These are phyloP conservation scores for Coccomyxa subellipsoidea DNA, from an alignment of 163 green algal genomes.

Conservation along the genomic window DNA sequence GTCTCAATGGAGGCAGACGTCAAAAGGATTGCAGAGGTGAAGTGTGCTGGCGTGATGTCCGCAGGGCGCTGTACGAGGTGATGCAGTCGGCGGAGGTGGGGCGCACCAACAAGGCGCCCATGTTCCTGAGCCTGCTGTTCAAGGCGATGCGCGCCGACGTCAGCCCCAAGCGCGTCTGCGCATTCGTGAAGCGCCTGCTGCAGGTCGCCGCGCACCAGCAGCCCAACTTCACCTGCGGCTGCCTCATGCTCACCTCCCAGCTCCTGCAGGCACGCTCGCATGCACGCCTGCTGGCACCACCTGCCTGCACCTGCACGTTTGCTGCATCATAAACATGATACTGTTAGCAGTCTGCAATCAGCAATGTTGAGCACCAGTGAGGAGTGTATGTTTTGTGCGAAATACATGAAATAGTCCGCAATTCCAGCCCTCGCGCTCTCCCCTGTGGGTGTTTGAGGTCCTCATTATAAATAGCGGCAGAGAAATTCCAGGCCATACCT, in stretches of 20 bases:
- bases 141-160: slow-evolving; percentile 72
- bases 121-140: slow-evolving; percentile 66
- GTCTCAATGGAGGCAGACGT: background rate
- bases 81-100: slow-evolving; percentile 67
- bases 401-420: no score
- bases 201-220: slow-evolving; percentile 44
- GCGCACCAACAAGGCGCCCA: slow-evolving; percentile 48
- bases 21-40: background rate
- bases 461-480: background rate
- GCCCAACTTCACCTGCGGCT: slow-evolving; percentile 81
- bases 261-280: slow-evolving; percentile 45
- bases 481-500: background rate
- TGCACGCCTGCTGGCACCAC: background rate
- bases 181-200: slow-evolving; percentile 92
- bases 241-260: slow-evolving; percentile 85
- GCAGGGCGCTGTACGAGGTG: slow-evolving; percentile 85
- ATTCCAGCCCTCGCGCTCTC: slow-evolving; percentile 3
- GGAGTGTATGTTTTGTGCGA: no score
- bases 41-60: slow-evolving; percentile 25
- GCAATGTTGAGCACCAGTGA: no score
- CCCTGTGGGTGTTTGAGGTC: background rate
- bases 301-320: slow-evolving; percentile 33
- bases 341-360: no score
- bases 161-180: slow-evolving; percentile 62
- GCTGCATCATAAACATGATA: no score